phyloP scores from a whole-genome alignment of 371 early-diverging fungal species.

The Saksenaea vasiformis region DNA sequence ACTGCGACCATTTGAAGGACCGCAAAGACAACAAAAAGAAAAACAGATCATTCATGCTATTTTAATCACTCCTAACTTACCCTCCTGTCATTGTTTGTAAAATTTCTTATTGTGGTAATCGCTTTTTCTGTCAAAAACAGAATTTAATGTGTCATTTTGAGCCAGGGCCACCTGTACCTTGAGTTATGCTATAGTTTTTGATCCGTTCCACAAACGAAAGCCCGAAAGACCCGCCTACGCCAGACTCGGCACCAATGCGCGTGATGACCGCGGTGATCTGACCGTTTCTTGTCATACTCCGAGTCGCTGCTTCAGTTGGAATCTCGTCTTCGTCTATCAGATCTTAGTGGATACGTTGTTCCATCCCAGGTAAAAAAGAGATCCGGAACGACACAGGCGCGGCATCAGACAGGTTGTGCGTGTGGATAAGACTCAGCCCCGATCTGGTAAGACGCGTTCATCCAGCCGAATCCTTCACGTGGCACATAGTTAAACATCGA shows the following conservation, averaged over 20 bases:
- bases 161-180: too few species aligned
- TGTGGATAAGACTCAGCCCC: slow-evolving; percentile 77
- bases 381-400: slow-evolving; percentile 81
- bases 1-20: too few species aligned
- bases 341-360: slow-evolving; percentile 7
- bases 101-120: too few species aligned
- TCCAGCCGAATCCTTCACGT: slow-evolving; percentile 98
- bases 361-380: slow-evolving; percentile 49
- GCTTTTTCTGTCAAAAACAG: too few species aligned
- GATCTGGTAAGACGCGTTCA: slow-evolving; percentile 92
- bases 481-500: slow-evolving; percentile 94
- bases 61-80: slow-evolving; percentile 20
- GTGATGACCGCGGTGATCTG: slow-evolving; percentile 38
- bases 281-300: slow-evolving; percentile 40
- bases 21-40: too few species aligned
- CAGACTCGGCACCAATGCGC: slow-evolving; percentile 18
- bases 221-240: slow-evolving; percentile 8
- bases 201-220: slow-evolving; percentile 14
- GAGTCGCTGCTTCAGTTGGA: slow-evolving; percentile 26
- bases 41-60: slow-evolving; percentile 17
- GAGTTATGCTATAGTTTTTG: too few species aligned
- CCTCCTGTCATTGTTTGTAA: too few species aligned
- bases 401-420: slow-evolving; percentile 72
- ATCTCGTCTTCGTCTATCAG: slow-evolving; percentile 8
- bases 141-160: too few species aligned